These are phyloP conservation scores for Atalantia buxifolia DNA, from an alignment of 345 rosid species.

Conservation along the genomic window DNA sequence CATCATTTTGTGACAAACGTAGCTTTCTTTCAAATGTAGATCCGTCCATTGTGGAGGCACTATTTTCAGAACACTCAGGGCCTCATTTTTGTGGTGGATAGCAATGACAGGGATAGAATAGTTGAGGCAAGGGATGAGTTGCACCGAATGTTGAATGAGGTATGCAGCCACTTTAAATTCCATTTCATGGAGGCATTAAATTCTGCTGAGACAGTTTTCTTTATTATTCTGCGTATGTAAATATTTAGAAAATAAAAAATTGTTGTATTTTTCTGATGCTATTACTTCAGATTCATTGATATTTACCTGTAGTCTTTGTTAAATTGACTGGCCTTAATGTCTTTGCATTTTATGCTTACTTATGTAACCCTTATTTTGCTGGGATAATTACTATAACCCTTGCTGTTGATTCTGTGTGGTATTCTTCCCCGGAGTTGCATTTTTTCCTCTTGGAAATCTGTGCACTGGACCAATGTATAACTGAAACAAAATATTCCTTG, in stretches of 20 bases:
- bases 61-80: slow-evolving; percentile 85
- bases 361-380: background rate
- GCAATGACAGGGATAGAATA: slow-evolving; percentile 73
- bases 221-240: background rate
- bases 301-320: background rate
- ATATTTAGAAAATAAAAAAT: too few relatives aligned
- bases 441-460: background rate
- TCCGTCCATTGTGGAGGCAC: slow-evolving; percentile 67
- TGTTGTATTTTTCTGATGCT: background rate
- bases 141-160: slow-evolving; percentile 86
- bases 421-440: background rate
- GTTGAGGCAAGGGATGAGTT: slow-evolving; percentile 78
- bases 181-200: background rate
- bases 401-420: background rate
- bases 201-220: background rate
- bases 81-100: slow-evolving; percentile 83
- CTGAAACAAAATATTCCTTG: background rate
- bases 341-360: background rate
- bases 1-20: background rate
- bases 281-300: background rate
- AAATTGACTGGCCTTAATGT: background rate
- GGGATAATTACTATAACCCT: background rate
- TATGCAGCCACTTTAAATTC: slow-evolving; percentile 12
- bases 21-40: slow-evolving; percentile 32
- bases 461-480: background rate